A percentile compares a stretch with the other conserved stretches of the same genome.
phyloP scores from a whole-genome alignment of 176 grass and related monocot genomes.

The Lolium rigidum region DNA sequence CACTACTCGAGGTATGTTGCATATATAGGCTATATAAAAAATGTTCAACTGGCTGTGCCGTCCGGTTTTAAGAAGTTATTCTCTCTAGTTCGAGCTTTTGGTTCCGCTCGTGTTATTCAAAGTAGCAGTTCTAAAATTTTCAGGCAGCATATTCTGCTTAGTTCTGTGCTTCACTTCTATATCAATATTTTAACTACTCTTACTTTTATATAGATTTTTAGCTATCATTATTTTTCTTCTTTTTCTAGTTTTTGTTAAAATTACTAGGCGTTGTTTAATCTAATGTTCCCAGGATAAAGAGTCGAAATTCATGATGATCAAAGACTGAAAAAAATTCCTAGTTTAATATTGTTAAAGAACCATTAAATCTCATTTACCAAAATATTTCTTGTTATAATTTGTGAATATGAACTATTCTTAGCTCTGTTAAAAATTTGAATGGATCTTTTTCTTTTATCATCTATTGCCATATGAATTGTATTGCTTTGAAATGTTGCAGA shows the following conservation, averaged over 20 bases:
- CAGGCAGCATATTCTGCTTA: neutral
- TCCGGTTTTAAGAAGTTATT: neutral
- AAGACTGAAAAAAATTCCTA: neutral
- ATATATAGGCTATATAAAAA: too few species aligned
- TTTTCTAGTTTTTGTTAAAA: conserved; percentile 6
- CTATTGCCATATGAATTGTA: conserved; percentile 21
- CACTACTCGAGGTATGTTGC: conserved; percentile 45
- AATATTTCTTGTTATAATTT: neutral
- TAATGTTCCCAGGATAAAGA: conserved; percentile 1
- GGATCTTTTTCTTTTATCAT: neutral
- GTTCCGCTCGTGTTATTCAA: conserved; percentile 11
- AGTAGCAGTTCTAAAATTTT: neutral
- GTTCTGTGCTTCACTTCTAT: neutral
- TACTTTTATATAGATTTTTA: conserved; percentile 1
- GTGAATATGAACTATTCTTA: neutral
- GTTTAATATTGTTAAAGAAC: conserved; percentile 36
- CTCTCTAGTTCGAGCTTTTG: neutral
- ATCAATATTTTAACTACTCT: neutral
- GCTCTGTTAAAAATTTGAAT: neutral
- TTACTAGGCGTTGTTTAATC: conserved; percentile 22
- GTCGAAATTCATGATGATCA: conserved; percentile 13
- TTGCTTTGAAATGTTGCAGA: conserved; percentile 56
- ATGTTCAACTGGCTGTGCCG: neutral
- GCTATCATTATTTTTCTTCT: conserved; percentile 33
- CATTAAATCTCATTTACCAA: neutral